A percentile compares a stretch with the other conserved stretches of the same genome.
Evolutionary conservation across 805 yeast species (phyloP).

Genomic region (Metschnikowia borealis): DNA sequence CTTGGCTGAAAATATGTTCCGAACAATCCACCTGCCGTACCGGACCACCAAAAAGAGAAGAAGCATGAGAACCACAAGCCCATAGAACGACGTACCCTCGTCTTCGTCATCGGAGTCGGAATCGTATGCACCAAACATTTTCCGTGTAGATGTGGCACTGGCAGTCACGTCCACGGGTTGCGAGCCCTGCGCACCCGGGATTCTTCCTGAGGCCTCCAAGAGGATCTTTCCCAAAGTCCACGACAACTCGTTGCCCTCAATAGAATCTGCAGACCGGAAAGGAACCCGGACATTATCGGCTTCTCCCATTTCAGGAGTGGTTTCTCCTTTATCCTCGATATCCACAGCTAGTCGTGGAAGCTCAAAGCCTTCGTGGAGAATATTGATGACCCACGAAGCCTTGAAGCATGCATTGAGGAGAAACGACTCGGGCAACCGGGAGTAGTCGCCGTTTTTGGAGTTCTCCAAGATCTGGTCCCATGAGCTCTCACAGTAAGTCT

Average conservation of each 20-base stretch:
- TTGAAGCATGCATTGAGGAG: conserved; percentile 84
- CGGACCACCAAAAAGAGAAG: conserved; percentile 16
- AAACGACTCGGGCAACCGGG: conserved; percentile 47
- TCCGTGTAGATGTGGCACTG: conserved; percentile 31
- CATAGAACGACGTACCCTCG: not conserved
- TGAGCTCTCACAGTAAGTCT: conserved; percentile 67
- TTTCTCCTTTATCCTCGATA: conserved; percentile 15
- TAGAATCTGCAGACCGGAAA: conserved; percentile 76
- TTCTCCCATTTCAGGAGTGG: conserved; percentile 16
- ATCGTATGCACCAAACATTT: conserved; percentile 7
- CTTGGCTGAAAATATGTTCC: not conserved
- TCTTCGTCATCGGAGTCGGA: conserved; percentile 19
- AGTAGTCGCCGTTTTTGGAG: conserved; percentile 55
- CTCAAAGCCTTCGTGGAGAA: conserved; percentile 88
- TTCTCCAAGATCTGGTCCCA: conserved; percentile 56
- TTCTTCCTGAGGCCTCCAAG: conserved; percentile 73
- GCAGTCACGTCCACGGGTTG: conserved; percentile 38
- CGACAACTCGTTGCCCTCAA: conserved; percentile 81
- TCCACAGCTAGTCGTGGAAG: conserved; percentile 71
- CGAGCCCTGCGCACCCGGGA: conserved; percentile 22
- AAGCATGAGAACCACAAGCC: conserved; percentile 18
- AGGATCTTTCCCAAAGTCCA: conserved; percentile 94
- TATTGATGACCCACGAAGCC: conserved; percentile 88
- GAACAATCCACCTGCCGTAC: not conserved
- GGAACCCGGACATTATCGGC: conserved; percentile 44